Conservation (phyloP, 2,329 filamentous ascomycete genomes). For the Didymellaceae sp. region DNA sequence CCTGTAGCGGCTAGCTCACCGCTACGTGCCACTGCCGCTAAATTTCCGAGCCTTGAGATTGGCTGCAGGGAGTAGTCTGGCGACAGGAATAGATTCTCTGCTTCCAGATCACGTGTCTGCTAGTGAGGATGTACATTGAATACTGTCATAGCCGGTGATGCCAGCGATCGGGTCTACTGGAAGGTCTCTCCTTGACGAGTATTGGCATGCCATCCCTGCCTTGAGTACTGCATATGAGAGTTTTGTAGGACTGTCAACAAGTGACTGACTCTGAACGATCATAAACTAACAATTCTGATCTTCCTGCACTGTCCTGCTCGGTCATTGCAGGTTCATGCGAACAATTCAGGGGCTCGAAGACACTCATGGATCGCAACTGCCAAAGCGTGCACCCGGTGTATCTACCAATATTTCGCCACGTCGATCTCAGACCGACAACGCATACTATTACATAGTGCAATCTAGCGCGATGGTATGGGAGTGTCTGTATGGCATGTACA, state of each 20-base stretch:
- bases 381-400: neutral
- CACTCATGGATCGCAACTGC: neutral
- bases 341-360: neutral
- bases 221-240: too few relatives aligned
- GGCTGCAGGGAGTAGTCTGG: neutral
- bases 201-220: too few relatives aligned
- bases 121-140: neutral
- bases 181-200: neutral
- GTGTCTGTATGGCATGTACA: neutral
- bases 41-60: constrained; percentile 12
- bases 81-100: constrained; percentile 16
- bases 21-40: neutral
- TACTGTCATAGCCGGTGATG: constrained; percentile 6
- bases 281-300: neutral
- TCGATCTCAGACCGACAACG: neutral
- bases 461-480: neutral
- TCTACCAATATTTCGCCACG: neutral
- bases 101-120: too few relatives aligned
- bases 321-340: constrained; percentile 3
- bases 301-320: neutral
- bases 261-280: neutral
- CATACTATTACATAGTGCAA: neutral
- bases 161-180: neutral
- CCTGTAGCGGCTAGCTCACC: neutral
- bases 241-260: too few relatives aligned